These are phyloP conservation scores for Phytophthora tubulina DNA, from an alignment of 352 stramenopile genomes.

Conservation along the genomic window DNA sequence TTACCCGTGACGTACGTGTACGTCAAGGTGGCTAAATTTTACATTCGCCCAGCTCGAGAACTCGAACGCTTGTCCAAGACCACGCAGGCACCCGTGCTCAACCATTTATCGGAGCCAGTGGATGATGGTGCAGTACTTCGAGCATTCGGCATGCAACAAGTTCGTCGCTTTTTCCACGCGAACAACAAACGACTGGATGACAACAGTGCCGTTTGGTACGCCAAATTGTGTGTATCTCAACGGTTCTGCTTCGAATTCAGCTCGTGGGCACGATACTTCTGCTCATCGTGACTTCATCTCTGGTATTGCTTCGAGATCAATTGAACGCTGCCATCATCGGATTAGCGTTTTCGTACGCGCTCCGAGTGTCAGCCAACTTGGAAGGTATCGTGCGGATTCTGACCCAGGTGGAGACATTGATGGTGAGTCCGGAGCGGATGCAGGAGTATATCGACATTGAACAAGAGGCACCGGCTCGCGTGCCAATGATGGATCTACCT, in stretches of 20 bases:
- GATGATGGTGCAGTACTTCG: no score
- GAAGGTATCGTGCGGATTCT: not conserved
- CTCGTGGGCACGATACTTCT: not conserved
- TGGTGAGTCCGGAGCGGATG: not conserved
- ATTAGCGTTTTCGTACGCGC: not conserved
- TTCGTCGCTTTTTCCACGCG: no score
- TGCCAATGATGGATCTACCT: not conserved
- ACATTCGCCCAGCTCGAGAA: no score
- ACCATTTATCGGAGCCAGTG: no score
- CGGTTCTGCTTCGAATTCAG: not conserved
- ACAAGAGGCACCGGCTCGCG: not conserved
- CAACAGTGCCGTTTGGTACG: no score
- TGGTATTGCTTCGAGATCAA: not conserved
- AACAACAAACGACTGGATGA: no score
- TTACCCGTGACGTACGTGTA: no score
- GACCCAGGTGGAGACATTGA: not conserved
- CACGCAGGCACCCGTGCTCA: no score
- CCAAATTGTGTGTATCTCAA: no score
- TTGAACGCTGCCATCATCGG: not conserved
- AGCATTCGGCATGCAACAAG: no score
- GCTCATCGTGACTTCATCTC: not conserved
- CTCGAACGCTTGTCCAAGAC: no score
- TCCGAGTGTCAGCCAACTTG: not conserved
- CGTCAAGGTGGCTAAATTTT: no score
- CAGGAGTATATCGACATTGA: slow-evolving; percentile 1